Conservation (phyloP, 2,329 filamentous ascomycete species). For the Hypoxylon sp. region DNA sequence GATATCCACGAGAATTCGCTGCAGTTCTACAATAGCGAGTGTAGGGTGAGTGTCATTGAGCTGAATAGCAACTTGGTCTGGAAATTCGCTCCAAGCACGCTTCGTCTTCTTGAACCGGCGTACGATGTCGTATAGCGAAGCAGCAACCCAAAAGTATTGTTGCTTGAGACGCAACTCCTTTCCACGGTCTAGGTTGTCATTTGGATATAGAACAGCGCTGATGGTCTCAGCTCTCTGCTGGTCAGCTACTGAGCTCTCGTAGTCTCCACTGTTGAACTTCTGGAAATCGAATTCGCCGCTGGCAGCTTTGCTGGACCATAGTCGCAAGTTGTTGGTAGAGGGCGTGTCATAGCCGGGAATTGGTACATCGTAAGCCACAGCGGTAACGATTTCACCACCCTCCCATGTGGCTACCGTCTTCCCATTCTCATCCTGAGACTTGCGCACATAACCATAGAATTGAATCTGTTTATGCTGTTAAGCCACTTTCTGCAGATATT, state of each 20-base stretch:
- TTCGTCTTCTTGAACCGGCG: constrained; percentile 98
- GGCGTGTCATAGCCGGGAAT: constrained; percentile 91
- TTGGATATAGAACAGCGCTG: constrained; percentile 96
- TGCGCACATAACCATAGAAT: constrained; percentile 90
- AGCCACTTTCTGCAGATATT: constrained; percentile 1
- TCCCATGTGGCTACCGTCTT: constrained; percentile 86
- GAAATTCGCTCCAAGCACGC: constrained; percentile 90
- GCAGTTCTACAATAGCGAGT: constrained; percentile 93
- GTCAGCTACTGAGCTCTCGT: constrained; percentile 97
- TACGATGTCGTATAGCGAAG: constrained; percentile 95
- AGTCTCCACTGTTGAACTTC: constrained; percentile 98
- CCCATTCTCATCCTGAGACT: constrained; percentile 80
- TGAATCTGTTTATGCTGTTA: constrained; percentile 72
- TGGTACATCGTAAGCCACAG: constrained; percentile 92
- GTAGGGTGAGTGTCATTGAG: constrained; percentile 98
- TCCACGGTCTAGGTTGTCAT: constrained; percentile 95
- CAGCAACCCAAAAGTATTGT: constrained; percentile 99
- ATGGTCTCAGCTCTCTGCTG: constrained; percentile 99
- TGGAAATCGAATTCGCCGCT: constrained; percentile 99
- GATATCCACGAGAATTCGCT: constrained; percentile 89
- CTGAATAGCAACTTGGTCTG: constrained; percentile 96
- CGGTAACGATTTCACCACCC: constrained; percentile 91
- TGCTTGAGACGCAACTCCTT: constrained; percentile 99
- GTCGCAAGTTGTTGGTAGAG: constrained; percentile 94
- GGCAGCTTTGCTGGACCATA: constrained; percentile 98